These are phyloP conservation scores for Xylaria intraflava DNA, from an alignment of 495 filamentous ascomycete genomes.

Conservation along the genomic window DNA sequence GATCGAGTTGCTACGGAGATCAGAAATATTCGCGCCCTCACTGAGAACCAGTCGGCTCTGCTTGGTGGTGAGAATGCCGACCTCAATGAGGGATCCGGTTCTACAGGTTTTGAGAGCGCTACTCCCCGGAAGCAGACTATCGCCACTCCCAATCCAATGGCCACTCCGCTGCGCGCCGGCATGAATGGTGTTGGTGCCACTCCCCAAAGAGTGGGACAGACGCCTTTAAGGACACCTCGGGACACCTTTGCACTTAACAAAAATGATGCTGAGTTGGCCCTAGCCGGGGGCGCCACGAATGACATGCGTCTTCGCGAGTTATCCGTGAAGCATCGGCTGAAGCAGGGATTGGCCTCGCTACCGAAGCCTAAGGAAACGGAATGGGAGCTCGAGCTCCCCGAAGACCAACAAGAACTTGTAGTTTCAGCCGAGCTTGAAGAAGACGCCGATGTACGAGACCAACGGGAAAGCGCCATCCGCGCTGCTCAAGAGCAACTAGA, in stretches of 20 bases:
- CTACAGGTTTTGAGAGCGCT: conserved; percentile 83
- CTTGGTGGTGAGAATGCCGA: conserved; percentile 92
- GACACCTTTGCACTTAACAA: conserved; percentile 84
- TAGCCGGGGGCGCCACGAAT: conserved; percentile 68
- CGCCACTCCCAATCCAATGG: conserved; percentile 88
- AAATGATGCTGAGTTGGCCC: conserved; percentile 54
- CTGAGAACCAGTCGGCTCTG: conserved; percentile 91
- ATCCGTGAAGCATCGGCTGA: conserved; percentile 62
- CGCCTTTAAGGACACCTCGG: conserved; percentile 83
- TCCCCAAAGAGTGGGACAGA: conserved; percentile 66
- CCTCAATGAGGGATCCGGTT: conserved; percentile 69
- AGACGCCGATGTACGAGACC: conserved; percentile 78
- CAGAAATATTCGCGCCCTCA: conserved; percentile 84
- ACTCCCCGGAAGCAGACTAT: conserved; percentile 74
- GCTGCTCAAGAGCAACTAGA: conserved; percentile 71
- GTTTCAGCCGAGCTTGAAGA: conserved; percentile 56
- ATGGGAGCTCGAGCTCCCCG: conserved; percentile 86
- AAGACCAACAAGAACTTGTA: conserved; percentile 63
- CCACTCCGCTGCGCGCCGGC: conserved; percentile 76
- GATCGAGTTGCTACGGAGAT: conserved; percentile 96
- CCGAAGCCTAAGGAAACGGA: conserved; percentile 89
- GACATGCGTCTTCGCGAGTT: conserved; percentile 72
- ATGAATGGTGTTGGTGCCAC: conserved; percentile 65
- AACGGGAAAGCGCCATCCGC: conserved; percentile 57
- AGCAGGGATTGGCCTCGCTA: conserved; percentile 67